Base-by-base conservation (phyloP, 108 stramenopile genomes). In the Pinguiococcus pyrenoidosus region DNA sequence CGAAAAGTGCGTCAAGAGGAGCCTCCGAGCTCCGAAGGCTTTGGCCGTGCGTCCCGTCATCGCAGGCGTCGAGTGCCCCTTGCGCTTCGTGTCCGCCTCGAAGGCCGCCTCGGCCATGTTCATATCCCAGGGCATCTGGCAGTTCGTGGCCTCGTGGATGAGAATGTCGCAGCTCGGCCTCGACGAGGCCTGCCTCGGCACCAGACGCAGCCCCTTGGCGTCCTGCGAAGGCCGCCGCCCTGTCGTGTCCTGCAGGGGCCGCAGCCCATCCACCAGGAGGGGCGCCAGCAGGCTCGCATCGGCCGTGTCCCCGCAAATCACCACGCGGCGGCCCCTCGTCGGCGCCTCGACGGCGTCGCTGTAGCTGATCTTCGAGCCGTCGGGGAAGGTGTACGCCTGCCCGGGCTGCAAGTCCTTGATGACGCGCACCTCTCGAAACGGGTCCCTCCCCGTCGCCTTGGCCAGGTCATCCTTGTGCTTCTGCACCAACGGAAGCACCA, bases 291-390 rank as follows among this genome's bases (percentile, higher is more conserved):
- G n/a, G n/a, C n/a, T n/a, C 6, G 79, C 75, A 42, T 80, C 78
- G 29, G 80, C 75, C 13, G 92, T 93, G 54, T 94, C 88, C 0
- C 93, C 93, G 38, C 83, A 80, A 29, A 96, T 76, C 4, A 85
- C 88, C 28, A 96, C 64, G 59, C 89, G 88, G 29, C 93, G 76
- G 18, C 93, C 90, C 33, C 66, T 70, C 20, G 69, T 59, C 6
- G 84, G 64, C 16, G 78, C 66, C 32, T 77, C 83, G 4, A 87
- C 78, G 8, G 84, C 81, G 29, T 87, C 89, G 38, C 80, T 73
- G 43, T 77, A 78, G 12, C 62, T 56, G 7, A 85, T 30, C 6
- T 84, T 69, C 26, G 87, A 84, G 7, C 85, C 84, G 56, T 96
- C 89, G 5, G 93, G 90, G 34, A 92, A 88, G 1, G 82, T 83